These are phyloP conservation scores for Alternaria rosae DNA, from an alignment of 2,329 filamentous ascomycete species.

Conservation along the genomic window DNA sequence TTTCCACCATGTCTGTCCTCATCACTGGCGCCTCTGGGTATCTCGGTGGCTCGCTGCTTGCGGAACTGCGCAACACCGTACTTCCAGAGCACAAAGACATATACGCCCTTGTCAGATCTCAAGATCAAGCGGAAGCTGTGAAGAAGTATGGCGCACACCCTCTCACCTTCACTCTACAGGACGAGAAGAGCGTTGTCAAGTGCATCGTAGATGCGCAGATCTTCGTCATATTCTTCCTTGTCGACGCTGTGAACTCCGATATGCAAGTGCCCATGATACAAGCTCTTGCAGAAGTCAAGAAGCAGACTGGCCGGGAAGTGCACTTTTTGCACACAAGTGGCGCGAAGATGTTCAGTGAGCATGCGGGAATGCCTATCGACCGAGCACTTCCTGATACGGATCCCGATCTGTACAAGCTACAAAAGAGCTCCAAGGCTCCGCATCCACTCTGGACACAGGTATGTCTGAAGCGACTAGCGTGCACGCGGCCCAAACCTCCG, in stretches of 20 bases:
- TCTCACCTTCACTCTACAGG: constrained; percentile 50
- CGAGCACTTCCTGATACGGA: constrained; percentile 55
- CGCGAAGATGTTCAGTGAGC: constrained; percentile 61
- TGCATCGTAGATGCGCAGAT: constrained; percentile 56
- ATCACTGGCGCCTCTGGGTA: constrained; percentile 63
- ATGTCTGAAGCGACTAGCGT: neutral
- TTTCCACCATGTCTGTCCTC: constrained; percentile 48
- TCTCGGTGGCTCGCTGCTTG: constrained; percentile 60
- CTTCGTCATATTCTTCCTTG: constrained; percentile 58
- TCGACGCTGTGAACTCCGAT: constrained; percentile 50
- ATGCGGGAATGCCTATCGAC: constrained; percentile 55
- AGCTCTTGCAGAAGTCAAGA: constrained; percentile 56
- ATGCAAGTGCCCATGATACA: constrained; percentile 54
- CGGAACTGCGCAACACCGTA: constrained; percentile 44
- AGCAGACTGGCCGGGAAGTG: constrained; percentile 51
- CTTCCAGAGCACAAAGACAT: constrained; percentile 56
- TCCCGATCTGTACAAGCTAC: constrained; percentile 53
- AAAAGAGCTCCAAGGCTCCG: constrained; percentile 42
- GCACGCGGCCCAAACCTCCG: too few species aligned
- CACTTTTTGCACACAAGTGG: constrained; percentile 63
- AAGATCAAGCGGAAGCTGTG: constrained; percentile 56
- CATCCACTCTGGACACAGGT: constrained; percentile 1
- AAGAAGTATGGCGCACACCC: constrained; percentile 55
- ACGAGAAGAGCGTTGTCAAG: constrained; percentile 46
- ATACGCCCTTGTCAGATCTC: constrained; percentile 58